Base-by-base conservation (phyloP, 2,329 filamentous ascomycete species). In the Phaeomoniella chlamydospora region DNA sequence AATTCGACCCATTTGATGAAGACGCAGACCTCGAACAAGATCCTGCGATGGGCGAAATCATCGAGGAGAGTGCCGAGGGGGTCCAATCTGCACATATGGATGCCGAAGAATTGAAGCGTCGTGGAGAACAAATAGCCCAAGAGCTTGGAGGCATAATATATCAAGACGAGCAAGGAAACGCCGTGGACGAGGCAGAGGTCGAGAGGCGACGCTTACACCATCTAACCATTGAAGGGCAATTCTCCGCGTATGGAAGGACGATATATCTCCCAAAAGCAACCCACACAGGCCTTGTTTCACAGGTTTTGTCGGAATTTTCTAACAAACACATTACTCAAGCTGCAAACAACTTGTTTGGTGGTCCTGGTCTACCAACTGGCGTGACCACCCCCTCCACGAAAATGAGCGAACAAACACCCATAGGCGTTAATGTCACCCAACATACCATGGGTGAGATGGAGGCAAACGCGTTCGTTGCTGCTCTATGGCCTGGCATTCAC, bases 331-430 rank as follows among this genome's bases (percentile, higher is more conserved):
- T 96, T 18, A 67, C 68, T 19, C 70, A 79, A 38, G 70, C 80
- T 1, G 82, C 87, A 1, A 74, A 83, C 45, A 70, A 67, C 31
- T 67, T 74, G 1, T 88, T 94, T 52, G 88, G 87, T 31, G 88
- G 88, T 0, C 58, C 59, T 3, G 74, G 77, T 0, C 62, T 96
- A 12, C 87, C 87, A 3, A 76, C 81, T 17, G 15, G 14, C 4
- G 13, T 34, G 15, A 12, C 32, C 15, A 34, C 14, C 18, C 40
- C 47, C 1, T 70, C 77, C 1, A 87, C 81, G 2, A 51, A 54
- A 41, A 59, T 56, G 15, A 59, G 67, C 43, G 61, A 67, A 19
- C 72, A 76, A 50, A 62, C 68, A 39, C 64, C 74, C 0, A 73
- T 78, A 33, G 61, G 70, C 1, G 52, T 78, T 2, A 61, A 69